Conservation (phyloP, 257 asterid species). For the Solanum chiquidenum region DNA sequence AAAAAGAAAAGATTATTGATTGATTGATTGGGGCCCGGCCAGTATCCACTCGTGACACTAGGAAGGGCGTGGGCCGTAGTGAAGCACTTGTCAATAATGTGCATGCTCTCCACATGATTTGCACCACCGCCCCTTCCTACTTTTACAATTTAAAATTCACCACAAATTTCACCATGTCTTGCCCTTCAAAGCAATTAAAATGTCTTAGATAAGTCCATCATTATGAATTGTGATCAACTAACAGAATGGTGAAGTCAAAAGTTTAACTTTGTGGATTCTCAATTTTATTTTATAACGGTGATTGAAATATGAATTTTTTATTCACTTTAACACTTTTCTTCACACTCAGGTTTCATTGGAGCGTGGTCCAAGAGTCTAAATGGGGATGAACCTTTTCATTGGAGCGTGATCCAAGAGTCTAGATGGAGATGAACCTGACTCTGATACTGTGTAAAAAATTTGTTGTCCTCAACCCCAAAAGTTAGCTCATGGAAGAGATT, state of each 20-base stretch:
- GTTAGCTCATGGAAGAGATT: fast-evolving
- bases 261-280: too few species aligned
- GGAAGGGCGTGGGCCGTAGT: background rate
- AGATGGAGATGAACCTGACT: too few species aligned
- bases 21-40: background rate
- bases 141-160: constrained; percentile 1
- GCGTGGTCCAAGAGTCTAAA: too few species aligned
- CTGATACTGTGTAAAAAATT: too few species aligned
- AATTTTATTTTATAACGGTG: too few species aligned
- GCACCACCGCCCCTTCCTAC: constrained; percentile 10
- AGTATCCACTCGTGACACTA: background rate
- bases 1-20: background rate
- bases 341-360: too few species aligned
- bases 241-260: too few species aligned
- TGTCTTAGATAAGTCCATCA: background rate
- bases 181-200: background rate
- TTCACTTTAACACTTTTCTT: too few species aligned
- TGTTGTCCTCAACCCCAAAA: fast-evolving
- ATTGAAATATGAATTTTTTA: too few species aligned
- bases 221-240: too few species aligned
- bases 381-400: too few species aligned
- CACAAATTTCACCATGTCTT: constrained; percentile 2
- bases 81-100: background rate
- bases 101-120: constrained; percentile 6
- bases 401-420: too few species aligned